These are phyloP conservation scores for Marvania coccoides DNA, from an alignment of 139 green algal genomes.

Conservation along the genomic window DNA sequence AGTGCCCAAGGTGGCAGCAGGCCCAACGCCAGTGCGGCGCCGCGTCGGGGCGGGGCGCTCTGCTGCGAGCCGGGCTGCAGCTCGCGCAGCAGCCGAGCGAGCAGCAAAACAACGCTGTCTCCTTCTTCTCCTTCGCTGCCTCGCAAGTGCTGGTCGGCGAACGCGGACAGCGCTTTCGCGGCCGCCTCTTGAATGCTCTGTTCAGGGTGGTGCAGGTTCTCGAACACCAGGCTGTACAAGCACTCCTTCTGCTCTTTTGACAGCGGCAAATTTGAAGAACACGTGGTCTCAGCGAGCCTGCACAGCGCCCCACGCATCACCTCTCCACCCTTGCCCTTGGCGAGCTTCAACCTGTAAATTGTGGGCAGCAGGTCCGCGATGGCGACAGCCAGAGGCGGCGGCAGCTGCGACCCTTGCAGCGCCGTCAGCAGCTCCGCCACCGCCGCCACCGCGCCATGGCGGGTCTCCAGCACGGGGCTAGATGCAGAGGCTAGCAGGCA, in stretches of 20 bases:
- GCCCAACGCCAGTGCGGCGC: conserved; percentile 14
- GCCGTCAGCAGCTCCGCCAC: conserved; percentile 67
- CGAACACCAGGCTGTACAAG: conserved; percentile 52
- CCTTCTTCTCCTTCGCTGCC: neutral
- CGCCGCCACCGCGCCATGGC: conserved; percentile 74
- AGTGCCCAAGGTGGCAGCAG: conserved; percentile 6
- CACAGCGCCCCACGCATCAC: conserved; percentile 76
- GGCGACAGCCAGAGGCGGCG: neutral
- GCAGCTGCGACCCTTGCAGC: conserved; percentile 17
- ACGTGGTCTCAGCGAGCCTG: conserved; percentile 27
- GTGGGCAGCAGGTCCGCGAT: conserved; percentile 33
- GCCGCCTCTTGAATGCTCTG: conserved; percentile 55
- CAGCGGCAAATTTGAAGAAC: conserved; percentile 31
- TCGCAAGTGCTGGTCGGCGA: conserved; percentile 29
- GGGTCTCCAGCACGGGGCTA: conserved; percentile 51
- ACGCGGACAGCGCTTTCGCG: conserved; percentile 46
- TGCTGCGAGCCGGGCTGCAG: neutral
- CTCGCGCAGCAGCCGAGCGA: neutral
- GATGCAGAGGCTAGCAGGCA: conserved; percentile 42
- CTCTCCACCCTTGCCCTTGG: conserved; percentile 85
- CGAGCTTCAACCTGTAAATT: conserved; percentile 69
- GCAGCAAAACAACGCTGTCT: neutral
- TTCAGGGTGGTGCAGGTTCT: conserved; percentile 70
- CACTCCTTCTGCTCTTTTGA: conserved; percentile 22
- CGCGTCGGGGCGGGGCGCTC: conserved; percentile 11